These are phyloP conservation scores for Coprinopsis marcescibilis DNA, from an alignment of 768 basidiomycete species.

Conservation along the genomic window DNA sequence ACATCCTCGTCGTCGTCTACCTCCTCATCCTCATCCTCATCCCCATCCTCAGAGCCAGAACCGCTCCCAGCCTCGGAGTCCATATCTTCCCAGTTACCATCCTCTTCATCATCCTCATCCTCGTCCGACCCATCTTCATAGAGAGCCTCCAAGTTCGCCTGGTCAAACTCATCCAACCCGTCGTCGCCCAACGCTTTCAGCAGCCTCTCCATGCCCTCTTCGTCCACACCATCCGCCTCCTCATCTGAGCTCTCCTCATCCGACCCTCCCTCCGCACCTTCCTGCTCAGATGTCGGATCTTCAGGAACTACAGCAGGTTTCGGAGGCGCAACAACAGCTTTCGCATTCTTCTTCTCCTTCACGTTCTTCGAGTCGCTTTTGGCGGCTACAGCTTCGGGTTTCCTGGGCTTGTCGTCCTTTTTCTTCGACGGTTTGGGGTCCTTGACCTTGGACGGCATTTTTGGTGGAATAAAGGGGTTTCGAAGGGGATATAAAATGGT, in stretches of 20 bases:
- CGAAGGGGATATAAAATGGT: background rate
- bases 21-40: slow-evolving; percentile 18
- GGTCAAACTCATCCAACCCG: slow-evolving; percentile 59
- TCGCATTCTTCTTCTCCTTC: slow-evolving; percentile 1
- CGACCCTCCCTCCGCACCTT: slow-evolving; percentile 18
- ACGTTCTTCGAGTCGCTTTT: background rate
- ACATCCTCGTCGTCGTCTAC: slow-evolving; percentile 26
- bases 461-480: background rate
- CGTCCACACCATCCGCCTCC: slow-evolving; percentile 37
- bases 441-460: slow-evolving; percentile 11
- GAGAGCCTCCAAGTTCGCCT: slow-evolving; percentile 44
- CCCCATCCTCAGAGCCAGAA: slow-evolving; percentile 12
- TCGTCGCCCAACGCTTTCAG: slow-evolving; percentile 59
- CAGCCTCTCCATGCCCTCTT: slow-evolving; percentile 52
- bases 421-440: slow-evolving; percentile 9
- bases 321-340: background rate
- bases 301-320: slow-evolving; percentile 3
- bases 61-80: slow-evolving; percentile 24
- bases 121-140: slow-evolving; percentile 25
- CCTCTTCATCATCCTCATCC: slow-evolving; percentile 25
- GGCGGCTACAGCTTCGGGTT: background rate
- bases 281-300: slow-evolving; percentile 15
- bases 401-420: background rate
- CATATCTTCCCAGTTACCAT: slow-evolving; percentile 24
- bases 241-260: slow-evolving; percentile 15